Base-by-base conservation (phyloP, 352 stramenopile genomes). In the Phytopythium oedochilum region DNA sequence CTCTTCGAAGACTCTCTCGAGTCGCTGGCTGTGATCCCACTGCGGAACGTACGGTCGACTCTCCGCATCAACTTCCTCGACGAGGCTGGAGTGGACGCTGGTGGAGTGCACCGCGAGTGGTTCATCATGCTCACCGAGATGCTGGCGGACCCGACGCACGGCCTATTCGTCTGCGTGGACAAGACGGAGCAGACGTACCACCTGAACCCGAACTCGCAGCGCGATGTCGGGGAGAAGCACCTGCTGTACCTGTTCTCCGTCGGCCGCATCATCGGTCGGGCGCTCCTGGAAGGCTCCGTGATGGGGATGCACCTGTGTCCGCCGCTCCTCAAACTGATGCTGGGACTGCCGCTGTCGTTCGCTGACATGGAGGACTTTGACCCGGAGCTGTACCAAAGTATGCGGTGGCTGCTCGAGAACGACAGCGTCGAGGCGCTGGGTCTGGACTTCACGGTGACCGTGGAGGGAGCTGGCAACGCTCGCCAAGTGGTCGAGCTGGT, bases 291-390 rank as follows among this genome's bases (percentile, higher is more conserved):
- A 66, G 75, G 86, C 32, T 91, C 97, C 39, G 63, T 97, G 32
- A 75, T 98, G 0, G 68, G 75, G 39, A 88, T 90, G 34, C 94
- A 98, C 60, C 82, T 98, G 58, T 87, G 90, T 11, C 73, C 87
- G 8, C 84, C 95, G 26, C 65, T 98, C 47, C 96, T 98, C 63
- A 98, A 98, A 66, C 79, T 98, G 60, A 82, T 98, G 5, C 66
- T 98, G 11, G 91, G 87, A 25, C 94, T 92, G 62, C 93, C 95
- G 3, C 67, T 98, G 18, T 86, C 73, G 29, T 92, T 98, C 46
- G 77, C 76, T 25, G 90, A 98, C 60, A 60, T 98, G 14, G 79
- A 97, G 71, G 47, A 73, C 35, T 48, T 72, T 8, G 70, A 78
- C 35, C 57, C 57, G 25, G 64, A 71, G 44, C 49, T 68, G 23